phyloP scores from a whole-genome alignment of 23 red algal species.

The Cyanidium caldarium region DNA sequence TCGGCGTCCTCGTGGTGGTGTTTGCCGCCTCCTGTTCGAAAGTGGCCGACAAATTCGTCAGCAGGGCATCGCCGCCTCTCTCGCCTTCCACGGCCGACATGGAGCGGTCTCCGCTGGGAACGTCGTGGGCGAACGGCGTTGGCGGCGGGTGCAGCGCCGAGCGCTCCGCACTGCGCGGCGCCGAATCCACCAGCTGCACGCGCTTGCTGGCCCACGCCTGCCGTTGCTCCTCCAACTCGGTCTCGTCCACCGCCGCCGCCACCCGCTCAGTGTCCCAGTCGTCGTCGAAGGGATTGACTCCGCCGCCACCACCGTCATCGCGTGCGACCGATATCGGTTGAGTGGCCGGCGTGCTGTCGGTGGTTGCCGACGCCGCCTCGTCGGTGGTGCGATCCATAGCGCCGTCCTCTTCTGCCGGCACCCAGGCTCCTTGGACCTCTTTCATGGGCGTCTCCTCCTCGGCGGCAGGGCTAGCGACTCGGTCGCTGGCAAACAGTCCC shows the following conservation, averaged over 20 bases:
- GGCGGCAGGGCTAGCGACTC: no score
- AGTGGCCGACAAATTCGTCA: background rate
- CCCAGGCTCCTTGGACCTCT: no score
- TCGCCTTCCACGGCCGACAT: no score
- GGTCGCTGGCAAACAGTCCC: no score
- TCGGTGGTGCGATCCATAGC: background rate
- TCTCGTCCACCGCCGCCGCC: background rate
- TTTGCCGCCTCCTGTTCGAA: background rate
- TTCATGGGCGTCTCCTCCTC: no score
- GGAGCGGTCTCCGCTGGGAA: background rate
- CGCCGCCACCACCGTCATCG: background rate
- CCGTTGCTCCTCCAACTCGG: background rate
- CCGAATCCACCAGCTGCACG: background rate
- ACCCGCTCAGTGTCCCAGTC: background rate
- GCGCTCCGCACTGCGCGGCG: background rate
- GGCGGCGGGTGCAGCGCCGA: background rate
- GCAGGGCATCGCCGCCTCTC: background rate
- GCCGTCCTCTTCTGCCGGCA: background rate
- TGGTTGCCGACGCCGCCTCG: background rate
- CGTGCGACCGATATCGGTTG: background rate
- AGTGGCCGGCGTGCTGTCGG: background rate
- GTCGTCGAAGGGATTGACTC: conserved; percentile 1
- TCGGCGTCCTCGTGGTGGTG: background rate
- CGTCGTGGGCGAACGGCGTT: background rate
- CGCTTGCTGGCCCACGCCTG: background rate